Conservation (phyloP, 2,329 filamentous ascomycete species). For the Fusarium poae region DNA sequence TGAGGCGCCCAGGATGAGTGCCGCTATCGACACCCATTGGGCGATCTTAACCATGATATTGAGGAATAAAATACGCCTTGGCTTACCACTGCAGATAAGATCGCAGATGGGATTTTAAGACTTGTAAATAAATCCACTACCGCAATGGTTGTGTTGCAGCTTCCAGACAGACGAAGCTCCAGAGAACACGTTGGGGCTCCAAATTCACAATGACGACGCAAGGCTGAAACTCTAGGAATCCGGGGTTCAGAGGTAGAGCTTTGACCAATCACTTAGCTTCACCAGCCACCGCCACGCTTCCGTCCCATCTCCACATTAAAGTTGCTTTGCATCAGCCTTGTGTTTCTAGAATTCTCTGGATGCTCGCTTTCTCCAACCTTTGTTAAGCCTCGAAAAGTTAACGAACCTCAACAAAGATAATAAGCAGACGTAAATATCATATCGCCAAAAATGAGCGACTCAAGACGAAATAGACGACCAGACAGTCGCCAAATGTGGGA, state of each 20-base stretch:
- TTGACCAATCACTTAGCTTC: conserved; percentile 39
- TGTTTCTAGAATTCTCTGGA: conserved; percentile 24
- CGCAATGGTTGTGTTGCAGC: conserved; percentile 20
- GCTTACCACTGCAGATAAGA: neutral
- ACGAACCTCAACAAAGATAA: neutral
- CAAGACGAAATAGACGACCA: conserved; percentile 52
- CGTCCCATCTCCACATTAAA: conserved; percentile 13
- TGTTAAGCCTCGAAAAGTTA: conserved; percentile 4
- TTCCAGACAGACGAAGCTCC: conserved; percentile 17
- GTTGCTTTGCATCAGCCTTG: conserved; percentile 38
- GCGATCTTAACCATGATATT: conserved; percentile 51
- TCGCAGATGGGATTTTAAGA: neutral
- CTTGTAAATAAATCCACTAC: conserved; percentile 10
- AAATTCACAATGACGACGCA: conserved; percentile 40
- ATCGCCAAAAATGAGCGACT: conserved; percentile 50
- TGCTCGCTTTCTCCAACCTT: conserved; percentile 3
- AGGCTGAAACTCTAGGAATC: conserved; percentile 43
- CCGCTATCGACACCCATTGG: conserved; percentile 51
- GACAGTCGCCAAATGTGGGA: conserved; percentile 75
- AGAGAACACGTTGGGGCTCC: conserved; percentile 45
- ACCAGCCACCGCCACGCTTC: conserved; percentile 43
- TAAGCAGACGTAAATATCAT: neutral
- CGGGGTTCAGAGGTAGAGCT: conserved; percentile 36
- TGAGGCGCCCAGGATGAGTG: conserved; percentile 46
- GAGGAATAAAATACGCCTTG: neutral